Percentiles rank a stretch among this genome's conserved stretches.
phyloP scores from a whole-genome alignment of 768 basidiomycete species.

The Cystofilobasidium macerans region DNA sequence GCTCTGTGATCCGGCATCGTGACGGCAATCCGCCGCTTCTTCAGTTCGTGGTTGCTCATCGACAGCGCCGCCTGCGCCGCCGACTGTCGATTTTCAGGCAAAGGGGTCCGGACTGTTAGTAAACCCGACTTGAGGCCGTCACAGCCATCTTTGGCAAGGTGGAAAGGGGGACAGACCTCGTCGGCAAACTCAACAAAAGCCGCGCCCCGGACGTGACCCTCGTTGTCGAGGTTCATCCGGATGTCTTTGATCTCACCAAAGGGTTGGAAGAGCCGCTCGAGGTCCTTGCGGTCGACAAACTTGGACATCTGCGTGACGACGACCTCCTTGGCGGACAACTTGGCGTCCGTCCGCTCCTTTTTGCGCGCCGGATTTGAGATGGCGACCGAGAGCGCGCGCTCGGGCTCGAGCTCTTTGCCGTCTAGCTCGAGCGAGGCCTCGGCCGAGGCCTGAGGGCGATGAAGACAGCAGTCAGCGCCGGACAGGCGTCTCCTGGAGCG shows the following conservation, averaged over 20 bases:
- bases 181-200: constrained; percentile 85
- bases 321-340: constrained; percentile 70
- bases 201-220: constrained; percentile 65
- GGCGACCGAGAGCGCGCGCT: constrained; percentile 58
- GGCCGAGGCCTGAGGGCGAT: constrained; percentile 43
- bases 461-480: too few relatives aligned
- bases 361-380: constrained; percentile 83
- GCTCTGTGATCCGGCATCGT: constrained; percentile 69
- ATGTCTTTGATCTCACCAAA: constrained; percentile 74
- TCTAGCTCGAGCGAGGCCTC: constrained; percentile 68
- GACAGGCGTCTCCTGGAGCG: background rate
- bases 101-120: too few relatives aligned
- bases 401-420: constrained; percentile 60
- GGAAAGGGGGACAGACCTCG: constrained; percentile 48
- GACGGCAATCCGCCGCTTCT: constrained; percentile 79
- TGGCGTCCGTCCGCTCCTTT: constrained; percentile 79
- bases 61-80: constrained; percentile 59
- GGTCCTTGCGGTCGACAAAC: constrained; percentile 62
- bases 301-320: constrained; percentile 78
- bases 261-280: constrained; percentile 69
- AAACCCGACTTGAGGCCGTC: background rate
- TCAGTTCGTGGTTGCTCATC: constrained; percentile 77
- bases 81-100: constrained; percentile 42
- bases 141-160: background rate
- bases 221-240: constrained; percentile 61